Evolutionary conservation across 225 moss, liverwort and hornwort genomes (phyloP).

Genomic region (Thuidium tamariscinum): DNA sequence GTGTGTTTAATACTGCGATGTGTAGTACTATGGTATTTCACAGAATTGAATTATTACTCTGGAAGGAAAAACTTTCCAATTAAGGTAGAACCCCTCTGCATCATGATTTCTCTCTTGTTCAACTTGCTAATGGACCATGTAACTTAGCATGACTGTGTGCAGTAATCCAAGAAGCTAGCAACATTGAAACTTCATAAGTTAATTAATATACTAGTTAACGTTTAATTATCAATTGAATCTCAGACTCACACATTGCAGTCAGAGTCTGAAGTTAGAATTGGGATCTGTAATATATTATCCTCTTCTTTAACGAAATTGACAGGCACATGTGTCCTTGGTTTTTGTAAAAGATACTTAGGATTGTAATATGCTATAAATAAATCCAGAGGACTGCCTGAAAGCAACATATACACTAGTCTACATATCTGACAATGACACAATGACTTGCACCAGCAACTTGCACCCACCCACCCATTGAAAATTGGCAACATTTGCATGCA

Average conservation of each 20-base stretch:
- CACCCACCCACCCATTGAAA: background rate
- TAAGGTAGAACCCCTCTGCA: background rate
- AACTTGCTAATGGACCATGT: background rate
- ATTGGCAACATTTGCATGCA: background rate
- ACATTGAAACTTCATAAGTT: background rate
- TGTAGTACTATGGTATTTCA: background rate
- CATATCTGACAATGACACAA: background rate
- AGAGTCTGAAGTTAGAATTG: background rate
- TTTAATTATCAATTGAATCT: too few species aligned
- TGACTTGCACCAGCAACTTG: background rate
- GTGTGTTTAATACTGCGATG: background rate
- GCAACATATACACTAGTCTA: background rate
- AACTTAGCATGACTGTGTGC: too few species aligned
- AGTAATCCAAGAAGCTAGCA: background rate
- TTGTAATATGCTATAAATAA: background rate
- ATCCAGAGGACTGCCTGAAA: background rate
- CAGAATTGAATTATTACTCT: too few species aligned
- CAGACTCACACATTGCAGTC: background rate
- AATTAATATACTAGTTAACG: too few species aligned
- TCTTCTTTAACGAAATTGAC: background rate
- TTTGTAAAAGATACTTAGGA: too few species aligned
- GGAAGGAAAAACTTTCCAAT: background rate
- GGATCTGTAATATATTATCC: rapidly evolving
- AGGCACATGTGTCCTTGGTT: background rate
- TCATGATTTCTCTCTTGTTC: background rate